Percentiles rank a stretch among this genome's conserved stretches.
Conservation (phyloP, 2,329 filamentous ascomycete genomes). For the Neocatenulostroma microsporum region DNA sequence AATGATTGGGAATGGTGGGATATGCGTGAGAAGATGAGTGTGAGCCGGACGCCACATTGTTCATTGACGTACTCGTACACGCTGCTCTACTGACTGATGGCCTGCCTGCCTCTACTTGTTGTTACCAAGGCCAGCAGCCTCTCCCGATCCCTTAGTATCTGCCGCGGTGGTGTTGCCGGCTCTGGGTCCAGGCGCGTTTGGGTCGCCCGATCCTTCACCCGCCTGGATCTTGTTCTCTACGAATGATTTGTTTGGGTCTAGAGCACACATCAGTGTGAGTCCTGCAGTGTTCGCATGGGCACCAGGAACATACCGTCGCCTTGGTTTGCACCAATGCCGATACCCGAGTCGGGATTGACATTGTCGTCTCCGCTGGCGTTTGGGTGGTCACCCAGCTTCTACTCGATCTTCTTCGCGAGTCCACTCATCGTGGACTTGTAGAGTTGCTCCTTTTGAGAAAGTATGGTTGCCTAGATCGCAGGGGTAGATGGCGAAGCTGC, state of each 20-base stretch:
- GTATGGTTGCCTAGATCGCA: no score
- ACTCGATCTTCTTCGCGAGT: conserved; percentile 7
- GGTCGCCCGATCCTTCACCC: conserved; percentile 1
- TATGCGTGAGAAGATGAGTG: no score
- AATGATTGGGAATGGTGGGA: no score
- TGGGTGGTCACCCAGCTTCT: conserved; percentile 8
- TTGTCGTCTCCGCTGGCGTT: conserved; percentile 3
- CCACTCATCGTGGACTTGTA: conserved; percentile 5
- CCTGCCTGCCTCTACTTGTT: neutral
- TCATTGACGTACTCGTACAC: no score
- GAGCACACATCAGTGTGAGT: neutral
- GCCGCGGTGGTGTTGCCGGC: conserved; percentile 3
- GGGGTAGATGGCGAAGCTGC: no score
- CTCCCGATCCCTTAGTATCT: neutral
- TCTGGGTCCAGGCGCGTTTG: neutral
- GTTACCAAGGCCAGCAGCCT: neutral
- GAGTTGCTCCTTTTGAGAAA: no score
- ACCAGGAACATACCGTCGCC: conserved; percentile 1
- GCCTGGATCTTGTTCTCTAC: conserved; percentile 8
- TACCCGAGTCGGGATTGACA: conserved; percentile 3
- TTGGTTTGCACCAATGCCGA: conserved; percentile 4
- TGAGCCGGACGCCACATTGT: no score
- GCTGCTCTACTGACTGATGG: no score
- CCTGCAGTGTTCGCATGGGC: neutral
- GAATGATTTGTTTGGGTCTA: conserved; percentile 4